Evolutionary conservation across 2,329 filamentous ascomycete genomes (phyloP).

Genomic region (Aspergillus flavus): DNA sequence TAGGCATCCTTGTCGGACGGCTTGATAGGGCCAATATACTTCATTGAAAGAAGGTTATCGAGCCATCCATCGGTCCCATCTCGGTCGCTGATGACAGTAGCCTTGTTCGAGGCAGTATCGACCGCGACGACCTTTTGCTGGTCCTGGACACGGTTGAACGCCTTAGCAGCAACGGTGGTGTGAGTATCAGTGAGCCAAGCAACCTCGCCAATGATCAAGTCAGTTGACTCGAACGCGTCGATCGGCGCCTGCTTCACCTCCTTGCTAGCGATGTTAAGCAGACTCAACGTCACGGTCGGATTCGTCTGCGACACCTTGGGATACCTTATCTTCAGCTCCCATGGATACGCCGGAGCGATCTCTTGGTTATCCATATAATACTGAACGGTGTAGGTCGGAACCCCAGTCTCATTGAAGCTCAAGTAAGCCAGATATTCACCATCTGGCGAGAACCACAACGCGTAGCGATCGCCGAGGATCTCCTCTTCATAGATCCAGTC

Average conservation of each 20-base stretch:
- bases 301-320: constrained; percentile 71
- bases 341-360: constrained; percentile 63
- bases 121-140: constrained; percentile 64
- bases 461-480: constrained; percentile 72
- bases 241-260: constrained; percentile 53
- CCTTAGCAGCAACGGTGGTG: constrained; percentile 63
- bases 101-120: constrained; percentile 52
- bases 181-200: constrained; percentile 67
- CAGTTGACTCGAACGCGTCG: constrained; percentile 60
- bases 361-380: constrained; percentile 66
- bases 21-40: constrained; percentile 47
- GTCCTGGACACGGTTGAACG: constrained; percentile 71
- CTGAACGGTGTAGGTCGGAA: constrained; percentile 66
- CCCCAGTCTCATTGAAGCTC: constrained; percentile 77
- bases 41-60: constrained; percentile 52
- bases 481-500: constrained; percentile 94
- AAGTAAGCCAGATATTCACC: constrained; percentile 84
- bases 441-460: constrained; percentile 89
- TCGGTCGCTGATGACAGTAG: constrained; percentile 56
- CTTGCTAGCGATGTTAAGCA: constrained; percentile 57
- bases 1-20: constrained; percentile 44
- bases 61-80: constrained; percentile 65
- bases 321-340: constrained; percentile 65
- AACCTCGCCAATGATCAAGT: constrained; percentile 69
- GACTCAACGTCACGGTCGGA: constrained; percentile 63